Percentiles rank a stretch among this genome's conserved stretches.
phyloP scores from a whole-genome alignment of 1,284 basidiomycete species.

The Gomphus bonarii region DNA sequence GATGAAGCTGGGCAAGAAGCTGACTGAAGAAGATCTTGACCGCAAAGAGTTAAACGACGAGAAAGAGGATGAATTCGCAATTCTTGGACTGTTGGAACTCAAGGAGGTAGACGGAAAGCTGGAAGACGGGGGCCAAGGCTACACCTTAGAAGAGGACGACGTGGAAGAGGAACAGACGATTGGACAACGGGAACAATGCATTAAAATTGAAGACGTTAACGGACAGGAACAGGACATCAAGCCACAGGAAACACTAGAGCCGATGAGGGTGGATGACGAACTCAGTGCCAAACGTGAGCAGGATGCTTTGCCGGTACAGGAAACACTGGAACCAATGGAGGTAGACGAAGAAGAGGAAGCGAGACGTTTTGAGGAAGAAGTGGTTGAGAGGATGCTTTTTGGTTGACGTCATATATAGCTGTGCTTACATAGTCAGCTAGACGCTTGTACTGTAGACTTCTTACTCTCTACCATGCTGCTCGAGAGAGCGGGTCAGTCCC shows the following conservation, averaged over 20 bases:
- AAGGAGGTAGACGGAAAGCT: constrained; percentile 13
- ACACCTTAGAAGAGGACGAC: constrained; percentile 16
- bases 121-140: background rate
- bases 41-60: constrained; percentile 22
- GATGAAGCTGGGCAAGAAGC: constrained; percentile 2
- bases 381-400: constrained; percentile 16
- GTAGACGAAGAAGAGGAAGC: constrained; percentile 21
- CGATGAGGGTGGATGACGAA: constrained; percentile 18
- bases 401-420: background rate
- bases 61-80: constrained; percentile 29
- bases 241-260: constrained; percentile 12
- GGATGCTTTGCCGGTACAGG: background rate
- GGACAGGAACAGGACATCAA: background rate
- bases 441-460: too few relatives aligned
- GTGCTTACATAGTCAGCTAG: too few relatives aligned
- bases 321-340: constrained; percentile 11
- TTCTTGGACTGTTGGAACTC: constrained; percentile 21
- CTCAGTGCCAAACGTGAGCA: too few relatives aligned
- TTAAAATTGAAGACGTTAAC: too few relatives aligned
- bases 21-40: constrained; percentile 12
- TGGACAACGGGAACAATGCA: too few relatives aligned
- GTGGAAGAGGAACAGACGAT: constrained; percentile 13
- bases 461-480: background rate
- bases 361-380: constrained; percentile 20
- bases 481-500: background rate